Conservation (phyloP, 1,139 yeast species). For the Candida sp. region DNA sequence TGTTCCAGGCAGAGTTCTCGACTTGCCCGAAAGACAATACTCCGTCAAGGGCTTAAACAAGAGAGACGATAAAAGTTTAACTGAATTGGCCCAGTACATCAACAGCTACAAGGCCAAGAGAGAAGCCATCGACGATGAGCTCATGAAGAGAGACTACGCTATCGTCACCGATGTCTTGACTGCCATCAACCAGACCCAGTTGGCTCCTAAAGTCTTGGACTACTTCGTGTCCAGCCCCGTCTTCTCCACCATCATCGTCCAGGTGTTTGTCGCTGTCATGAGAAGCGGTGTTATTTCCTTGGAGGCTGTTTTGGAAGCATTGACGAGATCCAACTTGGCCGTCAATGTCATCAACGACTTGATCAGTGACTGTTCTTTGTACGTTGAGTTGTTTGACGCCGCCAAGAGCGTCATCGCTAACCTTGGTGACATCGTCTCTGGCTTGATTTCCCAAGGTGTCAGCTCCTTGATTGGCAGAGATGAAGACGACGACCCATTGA, state of each 20-base stretch:
- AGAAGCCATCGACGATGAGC: conserved; percentile 28
- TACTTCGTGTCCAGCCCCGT: conserved; percentile 37
- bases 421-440: conserved; percentile 34
- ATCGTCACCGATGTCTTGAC: conserved; percentile 48
- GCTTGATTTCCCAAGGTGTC: conserved; percentile 24
- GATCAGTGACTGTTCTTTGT: conserved; percentile 45
- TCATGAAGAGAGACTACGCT: conserved; percentile 35
- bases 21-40: conserved; percentile 5
- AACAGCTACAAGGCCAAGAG: conserved; percentile 33
- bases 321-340: conserved; percentile 43
- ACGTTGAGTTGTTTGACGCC: conserved; percentile 38
- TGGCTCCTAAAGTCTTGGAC: conserved; percentile 42
- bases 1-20: conserved; percentile 26
- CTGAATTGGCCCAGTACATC: conserved; percentile 24
- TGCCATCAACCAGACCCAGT: conserved; percentile 41
- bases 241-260: conserved; percentile 40
- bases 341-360: conserved; percentile 40
- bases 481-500: conserved; percentile 10
- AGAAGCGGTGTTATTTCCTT: conserved; percentile 37
- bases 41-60: conserved; percentile 9
- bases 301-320: conserved; percentile 39
- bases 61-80: conserved; percentile 17
- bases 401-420: conserved; percentile 32
- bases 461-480: conserved; percentile 22
- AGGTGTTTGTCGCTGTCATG: conserved; percentile 33